Evolutionary conservation across 805 yeast genomes (phyloP).

Genomic region (Pichia eremophila): DNA sequence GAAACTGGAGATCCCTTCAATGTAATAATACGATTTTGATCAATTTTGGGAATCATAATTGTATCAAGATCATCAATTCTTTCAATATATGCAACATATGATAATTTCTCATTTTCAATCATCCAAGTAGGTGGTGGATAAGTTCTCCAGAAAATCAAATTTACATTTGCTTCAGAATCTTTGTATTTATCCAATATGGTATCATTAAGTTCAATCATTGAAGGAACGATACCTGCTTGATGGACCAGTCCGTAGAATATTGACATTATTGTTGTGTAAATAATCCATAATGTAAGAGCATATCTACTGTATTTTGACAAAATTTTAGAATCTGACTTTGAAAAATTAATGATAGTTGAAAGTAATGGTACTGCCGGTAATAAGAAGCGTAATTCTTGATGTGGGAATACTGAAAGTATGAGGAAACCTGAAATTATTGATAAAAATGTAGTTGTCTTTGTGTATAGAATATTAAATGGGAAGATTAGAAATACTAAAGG

Average conservation of each 20-base stretch:
- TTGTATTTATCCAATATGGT: background rate
- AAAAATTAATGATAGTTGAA: constrained; percentile 38
- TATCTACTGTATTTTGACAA: constrained; percentile 11
- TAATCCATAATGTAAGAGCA: constrained; percentile 40
- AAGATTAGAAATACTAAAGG: constrained; percentile 50
- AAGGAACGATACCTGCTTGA: constrained; percentile 83
- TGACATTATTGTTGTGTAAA: constrained; percentile 53
- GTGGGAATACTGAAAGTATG: constrained; percentile 66
- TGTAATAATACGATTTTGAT: background rate
- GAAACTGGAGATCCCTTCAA: constrained; percentile 1
- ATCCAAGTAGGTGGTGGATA: constrained; percentile 93
- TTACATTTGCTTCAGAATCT: background rate
- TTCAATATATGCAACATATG: background rate
- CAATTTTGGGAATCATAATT: background rate
- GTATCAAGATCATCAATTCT: background rate
- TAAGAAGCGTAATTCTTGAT: constrained; percentile 88
- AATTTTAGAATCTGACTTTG: constrained; percentile 3
- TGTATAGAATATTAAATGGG: constrained; percentile 31
- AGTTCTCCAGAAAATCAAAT: constrained; percentile 84
- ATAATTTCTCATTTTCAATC: constrained; percentile 2
- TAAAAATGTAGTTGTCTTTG: constrained; percentile 46
- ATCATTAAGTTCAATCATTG: constrained; percentile 33
- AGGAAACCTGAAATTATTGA: constrained; percentile 54
- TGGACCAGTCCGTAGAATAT: constrained; percentile 72
- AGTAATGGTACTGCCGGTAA: constrained; percentile 69